Conservation (phyloP, 2,329 filamentous ascomycete species). For the Mycosphaerelloides madeirae region DNA sequence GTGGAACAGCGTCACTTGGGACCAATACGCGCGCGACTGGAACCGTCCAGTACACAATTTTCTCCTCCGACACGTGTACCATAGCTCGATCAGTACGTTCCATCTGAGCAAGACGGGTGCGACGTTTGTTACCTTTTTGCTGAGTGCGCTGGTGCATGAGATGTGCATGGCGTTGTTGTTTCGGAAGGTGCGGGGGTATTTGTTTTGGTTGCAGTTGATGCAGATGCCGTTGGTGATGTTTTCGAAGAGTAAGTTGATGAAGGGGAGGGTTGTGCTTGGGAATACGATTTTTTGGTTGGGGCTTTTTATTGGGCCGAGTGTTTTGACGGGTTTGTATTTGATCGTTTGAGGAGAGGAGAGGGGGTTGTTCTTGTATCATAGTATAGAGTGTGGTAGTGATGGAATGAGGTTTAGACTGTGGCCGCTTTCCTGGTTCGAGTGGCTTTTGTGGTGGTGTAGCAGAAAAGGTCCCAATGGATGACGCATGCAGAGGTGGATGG, state of each 20-base stretch:
- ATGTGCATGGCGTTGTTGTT: slow-evolving; percentile 77
- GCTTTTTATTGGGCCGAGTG: slow-evolving; percentile 69
- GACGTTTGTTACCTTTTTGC: slow-evolving; percentile 69
- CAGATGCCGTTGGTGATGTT: slow-evolving; percentile 67
- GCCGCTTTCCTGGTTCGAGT: too few relatives aligned
- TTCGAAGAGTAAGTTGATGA: slow-evolving; percentile 62
- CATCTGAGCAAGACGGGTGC: slow-evolving; percentile 65
- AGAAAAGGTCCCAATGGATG: too few relatives aligned
- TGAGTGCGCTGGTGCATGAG: slow-evolving; percentile 68
- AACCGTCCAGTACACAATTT: slow-evolving; percentile 78
- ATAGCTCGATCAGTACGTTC: slow-evolving; percentile 69
- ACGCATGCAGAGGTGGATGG: too few relatives aligned
- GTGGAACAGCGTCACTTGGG: slow-evolving; percentile 57
- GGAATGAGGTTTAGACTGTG: too few relatives aligned
- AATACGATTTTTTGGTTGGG: slow-evolving; percentile 76
- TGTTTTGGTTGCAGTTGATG: slow-evolving; percentile 67
- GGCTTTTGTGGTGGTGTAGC: too few relatives aligned
- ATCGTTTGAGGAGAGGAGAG: too few relatives aligned
- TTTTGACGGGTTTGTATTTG: slow-evolving; percentile 52
- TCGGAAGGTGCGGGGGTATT: slow-evolving; percentile 69
- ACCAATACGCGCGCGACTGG: slow-evolving; percentile 77
- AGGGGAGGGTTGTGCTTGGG: slow-evolving; percentile 58
- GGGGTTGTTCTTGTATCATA: too few relatives aligned
- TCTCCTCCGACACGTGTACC: slow-evolving; percentile 72
- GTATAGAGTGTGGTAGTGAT: too few relatives aligned